Evolutionary conservation across 805 yeast genomes (phyloP).

Genomic region (Metschnikowia dekortorum): DNA sequence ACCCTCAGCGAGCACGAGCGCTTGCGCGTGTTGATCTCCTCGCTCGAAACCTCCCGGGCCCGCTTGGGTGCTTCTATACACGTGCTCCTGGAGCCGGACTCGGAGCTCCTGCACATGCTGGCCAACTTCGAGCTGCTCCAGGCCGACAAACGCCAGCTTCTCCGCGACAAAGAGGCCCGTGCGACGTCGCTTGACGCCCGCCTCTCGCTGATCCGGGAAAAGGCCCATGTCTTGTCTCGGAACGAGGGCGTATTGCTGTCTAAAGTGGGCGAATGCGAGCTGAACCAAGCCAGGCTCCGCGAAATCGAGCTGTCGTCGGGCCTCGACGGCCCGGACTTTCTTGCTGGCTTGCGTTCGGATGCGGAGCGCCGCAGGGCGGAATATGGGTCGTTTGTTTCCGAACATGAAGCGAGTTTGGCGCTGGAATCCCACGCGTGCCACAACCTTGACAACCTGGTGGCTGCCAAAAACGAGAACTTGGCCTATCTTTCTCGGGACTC

Average conservation of each 20-base stretch:
- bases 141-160: constrained; percentile 14
- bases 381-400: background rate
- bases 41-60: constrained; percentile 41
- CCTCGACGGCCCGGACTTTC: background rate
- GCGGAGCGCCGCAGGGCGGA: background rate
- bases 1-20: constrained; percentile 61
- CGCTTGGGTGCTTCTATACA: constrained; percentile 48
- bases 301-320: background rate
- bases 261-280: constrained; percentile 33
- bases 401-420: background rate
- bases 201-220: constrained; percentile 18
- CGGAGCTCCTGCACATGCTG: constrained; percentile 25
- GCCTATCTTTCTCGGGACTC: constrained; percentile 26
- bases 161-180: constrained; percentile 9
- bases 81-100: constrained; percentile 38
- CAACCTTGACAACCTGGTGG: background rate
- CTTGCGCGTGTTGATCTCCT: constrained; percentile 23
- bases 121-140: constrained; percentile 26
- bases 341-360: background rate
- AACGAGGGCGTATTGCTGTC: constrained; percentile 49
- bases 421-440: background rate
- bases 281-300: constrained; percentile 10
- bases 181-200: constrained; percentile 14
- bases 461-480: constrained; percentile 36
- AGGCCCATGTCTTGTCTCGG: constrained; percentile 34